Evolutionary conservation across 441 rosid genomes (phyloP), one percentile per base, ranked within the genome.

Genomic region (Erodium moschatum): DNA sequence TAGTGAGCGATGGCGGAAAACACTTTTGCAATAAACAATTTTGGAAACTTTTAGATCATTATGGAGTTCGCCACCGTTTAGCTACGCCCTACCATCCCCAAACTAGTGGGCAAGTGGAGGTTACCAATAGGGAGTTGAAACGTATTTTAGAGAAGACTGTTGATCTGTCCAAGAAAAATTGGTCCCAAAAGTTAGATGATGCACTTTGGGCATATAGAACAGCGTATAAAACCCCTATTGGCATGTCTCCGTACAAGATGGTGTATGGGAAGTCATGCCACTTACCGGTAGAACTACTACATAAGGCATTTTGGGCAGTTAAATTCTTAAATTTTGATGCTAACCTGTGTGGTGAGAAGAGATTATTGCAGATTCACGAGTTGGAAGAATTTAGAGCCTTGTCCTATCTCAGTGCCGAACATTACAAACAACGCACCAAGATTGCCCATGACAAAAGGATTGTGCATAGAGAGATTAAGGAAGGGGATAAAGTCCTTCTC

Each of bases 151-250:
- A 62, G 5, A 24, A 5, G 12, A 62, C 35, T 0, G 35, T 62
- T 0, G n/a, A 21, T 12, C 20, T 12, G 0, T 19, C 11, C 0
- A 13, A 5, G 12, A 62, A 62, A 18, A n/a, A 62, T 27, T 62
- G 35, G 65, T 19, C 60, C 0, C 2, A 0, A 0, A 18, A 60
- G 33, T 50, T 69, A 10, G 66, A 60, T 60, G 66, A 69, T 11
- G 66, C 58, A 4, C 6, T 69, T 0, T 69, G 66, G 72, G 72
- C 66, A 1, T 69, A 60, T 16, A 5, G 38, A 12, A 38, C 58
- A 0, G 6, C 24, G 0, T 69, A 3, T 11, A 69, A 69, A 16
- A 69, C 40, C 0, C 40, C 3, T 4, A 50, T 69, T 0, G 24
- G 72, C 0, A 60, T 27, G 35, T 60, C 66, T 0, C 42, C 66